Conservation (phyloP, 768 basidiomycete species). For the Tubosaeta brunneosetosa region DNA sequence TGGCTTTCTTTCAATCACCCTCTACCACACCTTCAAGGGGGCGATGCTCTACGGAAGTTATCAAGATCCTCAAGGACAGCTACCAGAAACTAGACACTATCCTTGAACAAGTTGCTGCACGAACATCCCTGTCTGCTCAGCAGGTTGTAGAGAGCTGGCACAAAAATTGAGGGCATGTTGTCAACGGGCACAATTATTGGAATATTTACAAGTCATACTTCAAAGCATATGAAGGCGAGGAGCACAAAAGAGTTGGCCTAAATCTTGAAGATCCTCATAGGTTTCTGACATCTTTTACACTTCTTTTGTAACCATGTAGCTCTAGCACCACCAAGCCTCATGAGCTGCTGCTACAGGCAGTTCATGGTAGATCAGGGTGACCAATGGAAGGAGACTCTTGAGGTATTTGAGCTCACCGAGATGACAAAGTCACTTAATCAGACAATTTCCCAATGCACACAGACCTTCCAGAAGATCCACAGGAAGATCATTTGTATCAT, state of each 20-base stretch:
- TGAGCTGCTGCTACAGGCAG: neutral
- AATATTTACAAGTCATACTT: slow-evolving; percentile 4
- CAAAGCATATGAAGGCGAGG: slow-evolving; percentile 1
- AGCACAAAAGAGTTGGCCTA: neutral
- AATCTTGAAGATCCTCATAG: neutral
- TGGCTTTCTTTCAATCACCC: no score
- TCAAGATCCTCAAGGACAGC: no score
- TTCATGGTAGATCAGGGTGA: neutral
- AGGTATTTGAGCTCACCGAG: neutral
- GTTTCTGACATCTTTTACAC: neutral
- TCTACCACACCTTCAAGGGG: no score
- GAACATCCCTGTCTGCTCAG: neutral
- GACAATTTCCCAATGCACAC: neutral
- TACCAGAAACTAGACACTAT: neutral
- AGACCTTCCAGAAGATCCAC: neutral
- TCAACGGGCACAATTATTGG: slow-evolving; percentile 4
- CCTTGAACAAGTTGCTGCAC: neutral
- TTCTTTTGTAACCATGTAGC: neutral
- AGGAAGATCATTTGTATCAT: neutral
- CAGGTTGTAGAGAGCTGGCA: slow-evolving; percentile 1
- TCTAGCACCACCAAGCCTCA: neutral
- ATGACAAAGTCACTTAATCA: neutral
- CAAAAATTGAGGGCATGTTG: neutral
- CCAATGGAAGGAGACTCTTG: neutral
- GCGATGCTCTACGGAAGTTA: no score